These are phyloP conservation scores for Paradendryphiella salina DNA, from an alignment of 2,329 filamentous ascomycete genomes.

Conservation along the genomic window DNA sequence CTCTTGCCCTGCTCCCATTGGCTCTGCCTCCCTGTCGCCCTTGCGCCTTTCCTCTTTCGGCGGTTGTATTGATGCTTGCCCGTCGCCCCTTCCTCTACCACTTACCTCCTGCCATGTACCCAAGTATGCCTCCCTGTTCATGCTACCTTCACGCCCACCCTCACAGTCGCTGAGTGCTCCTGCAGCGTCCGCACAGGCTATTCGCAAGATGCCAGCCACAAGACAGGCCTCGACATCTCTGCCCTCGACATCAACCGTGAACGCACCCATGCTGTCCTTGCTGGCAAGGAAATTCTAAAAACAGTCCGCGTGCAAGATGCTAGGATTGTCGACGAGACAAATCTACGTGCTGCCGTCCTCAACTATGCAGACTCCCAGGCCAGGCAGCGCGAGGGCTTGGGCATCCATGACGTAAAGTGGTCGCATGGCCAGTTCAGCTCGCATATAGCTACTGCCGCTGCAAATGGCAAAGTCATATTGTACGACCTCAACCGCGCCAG, in stretches of 20 bases:
- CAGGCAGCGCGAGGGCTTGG: slow-evolving; percentile 61
- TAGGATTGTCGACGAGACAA: slow-evolving; percentile 64
- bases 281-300: slow-evolving; percentile 67
- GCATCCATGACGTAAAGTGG: slow-evolving; percentile 69
- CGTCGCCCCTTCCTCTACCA: slow-evolving; percentile 2
- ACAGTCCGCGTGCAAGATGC: slow-evolving; percentile 63
- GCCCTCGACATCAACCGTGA: slow-evolving; percentile 66
- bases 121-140: background rate
- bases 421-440: slow-evolving; percentile 64
- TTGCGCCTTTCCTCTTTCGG: background rate
- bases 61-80: slow-evolving; percentile 1
- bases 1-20: slow-evolving; percentile 7
- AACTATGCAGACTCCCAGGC: slow-evolving; percentile 57
- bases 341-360: slow-evolving; percentile 64
- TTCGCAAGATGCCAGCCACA: slow-evolving; percentile 62
- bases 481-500: slow-evolving; percentile 66
- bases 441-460: slow-evolving; percentile 65
- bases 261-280: slow-evolving; percentile 65
- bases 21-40: background rate
- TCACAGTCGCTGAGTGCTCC: background rate
- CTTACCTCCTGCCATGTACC: slow-evolving; percentile 13
- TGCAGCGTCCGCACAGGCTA: slow-evolving; percentile 50
- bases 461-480: slow-evolving; percentile 66
- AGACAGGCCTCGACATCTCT: slow-evolving; percentile 65
- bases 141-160: background rate